These are phyloP conservation scores for Dipodascopsis uninucleata DNA, from an alignment of 805 yeast genomes.

Conservation along the genomic window DNA sequence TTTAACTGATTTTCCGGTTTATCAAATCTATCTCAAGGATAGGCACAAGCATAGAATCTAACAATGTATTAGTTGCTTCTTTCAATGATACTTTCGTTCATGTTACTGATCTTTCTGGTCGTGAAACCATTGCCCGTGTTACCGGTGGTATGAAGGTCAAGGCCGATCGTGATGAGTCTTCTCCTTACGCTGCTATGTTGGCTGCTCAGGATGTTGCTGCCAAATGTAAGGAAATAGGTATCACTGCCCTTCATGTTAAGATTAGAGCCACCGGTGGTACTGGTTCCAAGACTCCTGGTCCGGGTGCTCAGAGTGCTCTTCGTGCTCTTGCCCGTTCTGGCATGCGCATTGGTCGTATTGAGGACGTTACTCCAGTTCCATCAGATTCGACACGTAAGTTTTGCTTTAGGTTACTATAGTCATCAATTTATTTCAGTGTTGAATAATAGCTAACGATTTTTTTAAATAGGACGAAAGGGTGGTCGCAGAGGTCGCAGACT, in stretches of 20 bases:
- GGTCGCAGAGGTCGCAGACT: constrained; percentile 99
- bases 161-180: constrained; percentile 99
- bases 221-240: constrained; percentile 99
- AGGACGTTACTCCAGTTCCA: constrained; percentile 99
- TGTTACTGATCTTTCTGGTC: constrained; percentile 98
- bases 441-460: constrained; percentile 1
- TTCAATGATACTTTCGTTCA: constrained; percentile 99
- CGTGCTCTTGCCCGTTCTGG: constrained; percentile 99
- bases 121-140: constrained; percentile 99
- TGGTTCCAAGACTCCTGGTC: constrained; percentile 94
- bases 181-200: constrained; percentile 99
- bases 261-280: constrained; percentile 99
- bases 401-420: neutral
- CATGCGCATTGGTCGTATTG: constrained; percentile 99
- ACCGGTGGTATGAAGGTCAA: constrained; percentile 99
- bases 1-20: neutral
- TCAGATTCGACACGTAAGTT: constrained; percentile 97
- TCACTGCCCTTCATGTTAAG: constrained; percentile 98
- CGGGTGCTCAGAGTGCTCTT: constrained; percentile 95
- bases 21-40: neutral
- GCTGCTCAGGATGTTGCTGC: constrained; percentile 99
- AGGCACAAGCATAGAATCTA: neutral
- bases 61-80: constrained; percentile 59
- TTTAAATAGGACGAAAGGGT: constrained; percentile 72
- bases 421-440: neutral